Base-by-base conservation (phyloP, 306 rosid species). In the Echinosophora koreensis region DNA sequence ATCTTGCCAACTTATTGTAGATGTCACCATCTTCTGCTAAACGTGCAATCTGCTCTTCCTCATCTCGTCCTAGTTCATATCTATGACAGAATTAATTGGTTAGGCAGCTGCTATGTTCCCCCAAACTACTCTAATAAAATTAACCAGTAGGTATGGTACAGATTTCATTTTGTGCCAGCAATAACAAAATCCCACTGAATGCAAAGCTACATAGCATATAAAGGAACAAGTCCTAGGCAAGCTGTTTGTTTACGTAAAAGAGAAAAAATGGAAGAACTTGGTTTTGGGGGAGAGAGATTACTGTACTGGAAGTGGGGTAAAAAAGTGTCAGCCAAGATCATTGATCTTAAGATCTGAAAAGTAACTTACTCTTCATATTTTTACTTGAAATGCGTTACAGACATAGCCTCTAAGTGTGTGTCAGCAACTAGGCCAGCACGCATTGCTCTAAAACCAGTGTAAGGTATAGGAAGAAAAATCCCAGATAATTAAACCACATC, bases 351-450 rank as follows among this genome's bases (percentile, higher is more conserved):
- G 54, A 71, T 50, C 59, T 47, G 42, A 62, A 81, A 76, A 63
- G 58, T 38, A 72, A 61, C 98, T 87, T 84, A 92, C 99, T 95
- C 99, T 84, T 95, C 98, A 68, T 95, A 95, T 95, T 87, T 88
- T 85, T 91, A 92, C 96, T 95, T 95, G 82, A 88, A 89, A 86
- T 95, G 99, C 57, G 86, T 80, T 41, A 95, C 86, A 73, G 99
- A 95, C 99, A 92, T 95, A 86, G 96, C 96, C 83, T 95, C 99
- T 86, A 95, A 82, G 90, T 87, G 92, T 34, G 99, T 95, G 74
- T 95, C 99, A 50, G 99, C 98, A 83, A 95, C 97, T 63, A 95
- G 81, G 75, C 99, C 98, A 16, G 98, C 99, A 13, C 96, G 97
- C 99, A 95, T 90, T 83, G 99, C 99, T 86, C 96, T 88, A 77